Evolutionary conservation across 345 rosid genomes (phyloP).

Genomic region (Turritis glabra): DNA sequence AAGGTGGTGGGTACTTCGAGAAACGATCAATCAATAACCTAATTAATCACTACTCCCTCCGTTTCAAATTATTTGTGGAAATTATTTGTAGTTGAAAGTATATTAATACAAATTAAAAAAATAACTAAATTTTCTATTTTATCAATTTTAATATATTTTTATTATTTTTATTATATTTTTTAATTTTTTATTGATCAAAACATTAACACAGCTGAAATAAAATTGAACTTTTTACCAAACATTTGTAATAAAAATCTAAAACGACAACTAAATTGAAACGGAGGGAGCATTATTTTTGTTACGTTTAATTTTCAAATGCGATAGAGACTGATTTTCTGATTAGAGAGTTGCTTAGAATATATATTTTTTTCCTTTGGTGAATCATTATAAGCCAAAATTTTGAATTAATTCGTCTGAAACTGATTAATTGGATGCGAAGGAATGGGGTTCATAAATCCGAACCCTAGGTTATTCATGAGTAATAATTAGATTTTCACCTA

Average conservation of each 20-base stretch:
- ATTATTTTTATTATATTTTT: no score
- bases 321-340: background rate
- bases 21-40: conserved; percentile 31
- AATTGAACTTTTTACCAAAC: no score
- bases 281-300: background rate
- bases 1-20: conserved; percentile 33
- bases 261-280: no score
- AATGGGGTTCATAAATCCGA: background rate
- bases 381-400: background rate
- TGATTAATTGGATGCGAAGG: background rate
- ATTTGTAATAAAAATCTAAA: no score
- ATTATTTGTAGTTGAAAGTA: no score
- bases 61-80: no score
- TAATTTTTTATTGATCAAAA: no score
- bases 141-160: no score
- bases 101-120: no score
- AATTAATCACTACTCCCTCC: conserved; percentile 11
- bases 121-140: no score
- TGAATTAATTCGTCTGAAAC: background rate
- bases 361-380: background rate
- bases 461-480: conserved; percentile 11
- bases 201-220: no score
- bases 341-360: background rate
- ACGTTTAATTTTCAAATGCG: background rate
- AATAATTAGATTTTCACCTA: conserved; percentile 20